Evolutionary conservation across 2,329 filamentous ascomycete genomes (phyloP).

Genomic region (Pseudovirgaria hyperparasitica): DNA sequence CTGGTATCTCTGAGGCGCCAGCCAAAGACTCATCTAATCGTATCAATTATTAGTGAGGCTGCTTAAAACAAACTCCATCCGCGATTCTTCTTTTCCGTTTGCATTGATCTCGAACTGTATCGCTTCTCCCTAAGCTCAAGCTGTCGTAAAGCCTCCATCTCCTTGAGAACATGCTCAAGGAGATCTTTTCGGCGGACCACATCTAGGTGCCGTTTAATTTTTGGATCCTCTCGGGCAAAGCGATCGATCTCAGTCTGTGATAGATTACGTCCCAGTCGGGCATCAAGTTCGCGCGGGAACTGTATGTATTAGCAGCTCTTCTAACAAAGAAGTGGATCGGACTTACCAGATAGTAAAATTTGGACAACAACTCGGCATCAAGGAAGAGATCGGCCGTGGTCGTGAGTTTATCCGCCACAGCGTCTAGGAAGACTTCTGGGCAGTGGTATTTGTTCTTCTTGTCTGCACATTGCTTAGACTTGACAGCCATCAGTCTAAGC

Average conservation of each 20-base stretch:
- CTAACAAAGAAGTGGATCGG: background rate
- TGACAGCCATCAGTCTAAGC: conserved; percentile 77
- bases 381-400: conserved; percentile 93
- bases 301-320: conserved; percentile 10
- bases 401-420: conserved; percentile 87
- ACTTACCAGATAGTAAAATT: conserved; percentile 78
- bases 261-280: conserved; percentile 70
- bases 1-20: no score
- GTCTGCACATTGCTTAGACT: conserved; percentile 76
- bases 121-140: conserved; percentile 64
- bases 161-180: conserved; percentile 81
- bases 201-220: conserved; percentile 78
- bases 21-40: no score
- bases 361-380: conserved; percentile 89
- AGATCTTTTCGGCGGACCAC: conserved; percentile 86
- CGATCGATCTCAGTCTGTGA: conserved; percentile 69
- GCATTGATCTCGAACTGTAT: conserved; percentile 22
- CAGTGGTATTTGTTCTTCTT: conserved; percentile 92
- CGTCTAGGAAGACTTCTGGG: conserved; percentile 94
- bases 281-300: conserved; percentile 85
- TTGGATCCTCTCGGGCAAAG: conserved; percentile 87
- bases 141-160: conserved; percentile 84
- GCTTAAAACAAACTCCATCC: conserved; percentile 22
- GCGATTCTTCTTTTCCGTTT: conserved; percentile 14
- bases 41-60: no score